A percentile compares a stretch with the other conserved stretches of the same genome.
phyloP scores from a whole-genome alignment of 352 stramenopile species.

The Globisporangium takayamanum region DNA sequence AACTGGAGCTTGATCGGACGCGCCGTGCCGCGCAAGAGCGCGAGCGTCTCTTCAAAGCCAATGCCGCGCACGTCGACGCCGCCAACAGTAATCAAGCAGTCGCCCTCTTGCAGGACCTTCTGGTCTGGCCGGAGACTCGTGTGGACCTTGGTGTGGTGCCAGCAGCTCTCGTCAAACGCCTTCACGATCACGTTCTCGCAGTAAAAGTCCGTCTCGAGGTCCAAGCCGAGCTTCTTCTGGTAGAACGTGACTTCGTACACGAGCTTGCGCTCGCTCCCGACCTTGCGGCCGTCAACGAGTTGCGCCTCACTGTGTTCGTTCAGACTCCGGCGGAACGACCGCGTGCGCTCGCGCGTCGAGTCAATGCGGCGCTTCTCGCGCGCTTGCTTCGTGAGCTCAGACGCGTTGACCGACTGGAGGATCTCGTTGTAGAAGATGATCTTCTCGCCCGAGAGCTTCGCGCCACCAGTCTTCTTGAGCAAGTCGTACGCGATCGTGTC shows the following conservation, averaged over 20 bases:
- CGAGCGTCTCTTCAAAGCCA: conserved; percentile 80
- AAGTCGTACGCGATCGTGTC: conserved; percentile 84
- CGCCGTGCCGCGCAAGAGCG: conserved; percentile 63
- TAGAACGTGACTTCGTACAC: conserved; percentile 80
- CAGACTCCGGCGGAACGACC: conserved; percentile 57
- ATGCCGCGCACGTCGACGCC: conserved; percentile 80
- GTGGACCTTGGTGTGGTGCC: conserved; percentile 49
- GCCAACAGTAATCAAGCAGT: conserved; percentile 65
- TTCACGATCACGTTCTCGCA: conserved; percentile 86
- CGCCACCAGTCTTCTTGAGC: conserved; percentile 63
- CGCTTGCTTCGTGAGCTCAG: conserved; percentile 72
- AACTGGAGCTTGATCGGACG: conserved; percentile 76
- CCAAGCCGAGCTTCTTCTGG: conserved; percentile 76
- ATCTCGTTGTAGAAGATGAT: conserved; percentile 89
- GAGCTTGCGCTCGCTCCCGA: conserved; percentile 42
- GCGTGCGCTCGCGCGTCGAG: conserved; percentile 53
- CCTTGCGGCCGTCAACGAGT: conserved; percentile 5
- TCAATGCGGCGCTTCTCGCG: conserved; percentile 57
- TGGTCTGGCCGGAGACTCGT: conserved; percentile 49
- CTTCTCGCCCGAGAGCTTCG: conserved; percentile 69
- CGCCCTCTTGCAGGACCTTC: conserved; percentile 68
- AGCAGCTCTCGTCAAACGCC: conserved; percentile 44
- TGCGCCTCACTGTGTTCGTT: conserved; percentile 58
- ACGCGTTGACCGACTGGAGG: conserved; percentile 62
- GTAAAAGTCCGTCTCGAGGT: conserved; percentile 88